These are phyloP conservation scores for Anisodus tanguticus DNA, from an alignment of 257 asterid species.

Conservation along the genomic window DNA sequence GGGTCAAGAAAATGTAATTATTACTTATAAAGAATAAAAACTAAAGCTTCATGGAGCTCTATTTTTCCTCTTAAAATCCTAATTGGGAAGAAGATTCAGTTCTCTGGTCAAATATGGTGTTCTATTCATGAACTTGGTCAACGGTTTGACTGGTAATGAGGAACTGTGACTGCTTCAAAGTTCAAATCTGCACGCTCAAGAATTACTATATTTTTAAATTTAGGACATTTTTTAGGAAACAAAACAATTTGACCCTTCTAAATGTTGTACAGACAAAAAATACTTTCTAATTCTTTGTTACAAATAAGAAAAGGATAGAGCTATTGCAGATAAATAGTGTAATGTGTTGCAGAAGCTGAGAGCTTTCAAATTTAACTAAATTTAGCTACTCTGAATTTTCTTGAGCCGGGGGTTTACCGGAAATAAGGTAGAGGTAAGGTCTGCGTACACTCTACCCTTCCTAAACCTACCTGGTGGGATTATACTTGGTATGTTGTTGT, in stretches of 20 bases:
- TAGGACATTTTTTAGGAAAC: neutral
- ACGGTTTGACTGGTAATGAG: neutral
- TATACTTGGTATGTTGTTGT: too few species aligned
- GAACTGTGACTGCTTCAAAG: neutral
- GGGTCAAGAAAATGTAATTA: neutral
- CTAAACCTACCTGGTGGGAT: too few species aligned
- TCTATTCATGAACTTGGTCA: neutral
- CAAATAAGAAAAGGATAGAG: neutral
- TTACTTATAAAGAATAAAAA: neutral
- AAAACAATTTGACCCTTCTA: neutral
- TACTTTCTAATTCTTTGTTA: neutral
- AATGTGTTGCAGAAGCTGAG: neutral
- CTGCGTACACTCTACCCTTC: too few species aligned
- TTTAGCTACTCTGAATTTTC: too few species aligned
- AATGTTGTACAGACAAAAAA: neutral
- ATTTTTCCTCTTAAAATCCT: constrained; percentile 6
- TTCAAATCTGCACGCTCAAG: constrained; percentile 4
- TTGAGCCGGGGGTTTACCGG: too few species aligned
- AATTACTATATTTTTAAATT: neutral
- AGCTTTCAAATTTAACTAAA: neutral
- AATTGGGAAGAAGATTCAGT: neutral
- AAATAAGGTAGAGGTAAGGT: too few species aligned
- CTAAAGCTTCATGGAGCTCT: neutral
- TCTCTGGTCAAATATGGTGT: neutral
- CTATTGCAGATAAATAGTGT: neutral